Percentiles rank a stretch among this genome's conserved stretches.
These are phyloP conservation scores for Psilocybe azurescens DNA, from an alignment of 768 basidiomycete genomes.

Conservation along the genomic window DNA sequence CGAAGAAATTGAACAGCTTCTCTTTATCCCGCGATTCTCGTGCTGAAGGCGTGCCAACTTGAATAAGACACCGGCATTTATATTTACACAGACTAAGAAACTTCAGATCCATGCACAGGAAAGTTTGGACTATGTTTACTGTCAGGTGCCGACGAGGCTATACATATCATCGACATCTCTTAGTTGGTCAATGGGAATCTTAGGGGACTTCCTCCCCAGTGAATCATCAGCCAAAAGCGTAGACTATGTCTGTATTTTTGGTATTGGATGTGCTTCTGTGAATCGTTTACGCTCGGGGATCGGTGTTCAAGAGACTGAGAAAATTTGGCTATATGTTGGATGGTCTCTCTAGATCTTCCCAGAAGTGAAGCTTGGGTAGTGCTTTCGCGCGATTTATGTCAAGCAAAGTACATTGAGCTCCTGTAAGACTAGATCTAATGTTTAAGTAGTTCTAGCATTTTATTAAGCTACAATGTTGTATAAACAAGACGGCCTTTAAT, in stretches of 20 bases:
- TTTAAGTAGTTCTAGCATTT: not conserved
- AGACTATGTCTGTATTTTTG: not conserved
- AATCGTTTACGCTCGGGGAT: not conserved
- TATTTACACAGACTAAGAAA: not conserved
- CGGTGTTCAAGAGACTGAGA: not conserved
- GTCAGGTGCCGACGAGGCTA: not conserved
- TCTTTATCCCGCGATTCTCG: not conserved
- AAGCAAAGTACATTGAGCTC: too few species aligned
- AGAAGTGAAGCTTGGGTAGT: not conserved
- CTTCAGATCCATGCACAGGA: not conserved
- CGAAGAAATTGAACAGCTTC: not conserved
- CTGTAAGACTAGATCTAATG: too few species aligned
- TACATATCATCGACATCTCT: not conserved
- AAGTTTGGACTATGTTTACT: conserved; percentile 1
- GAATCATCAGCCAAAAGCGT: not conserved
- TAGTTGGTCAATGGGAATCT: not conserved
- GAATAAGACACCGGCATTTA: not conserved
- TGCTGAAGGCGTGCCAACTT: not conserved
- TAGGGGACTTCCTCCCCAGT: not conserved
- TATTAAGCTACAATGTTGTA: not conserved
- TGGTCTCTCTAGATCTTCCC: not conserved
- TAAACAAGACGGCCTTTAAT: not conserved
- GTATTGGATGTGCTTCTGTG: not conserved
- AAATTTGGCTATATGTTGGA: conserved; percentile 1
- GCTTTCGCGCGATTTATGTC: too few species aligned